Evolutionary conservation across 208 protist species (phyloP), one percentile per base, ranked within the genome.

Genomic region (Trypanosoma lewisi): DNA sequence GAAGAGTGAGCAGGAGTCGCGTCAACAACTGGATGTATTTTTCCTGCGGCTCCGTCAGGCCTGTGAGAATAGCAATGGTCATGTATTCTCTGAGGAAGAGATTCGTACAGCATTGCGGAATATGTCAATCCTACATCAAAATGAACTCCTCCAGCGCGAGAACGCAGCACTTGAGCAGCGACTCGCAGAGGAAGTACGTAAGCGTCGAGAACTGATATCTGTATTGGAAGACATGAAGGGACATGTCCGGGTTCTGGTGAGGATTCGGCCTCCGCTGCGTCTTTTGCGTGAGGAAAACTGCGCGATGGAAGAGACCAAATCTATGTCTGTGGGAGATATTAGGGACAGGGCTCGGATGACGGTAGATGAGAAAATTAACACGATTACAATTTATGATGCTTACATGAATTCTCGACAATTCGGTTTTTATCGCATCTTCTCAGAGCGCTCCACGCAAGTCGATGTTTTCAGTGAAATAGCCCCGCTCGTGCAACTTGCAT

Each of bases 401-500:
- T 9, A 50, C 27, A 48, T 14, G 27, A 48, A 4, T 7, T n/a
- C 51, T 17, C 23, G 31, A 23, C 42, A 55, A 5, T 77, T 73
- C 44, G n/a, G 51, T 9, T 80, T 74, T 63, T 65, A 73, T 39
- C 48, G 52, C 30, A 53, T 71, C 33, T 62, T 71, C 27, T 25
- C 42, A 6, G 60, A 39, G 21, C 19, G 11, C 37, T 58, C 74
- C 7, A 75, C 55, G 28, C 75, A 81, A 42, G n/a, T 30, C 4
- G 64, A 78, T 16, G 64, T 81, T 6, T 81, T 77, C 54, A 67
- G 39, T 14, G 61, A 73, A 51, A 68, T 82, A 23, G 55, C 57
- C 0, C 83, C 83, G 41, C 65, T 92, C 6, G 70, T 85, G 14
- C 67, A 81, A 34, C 49, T 53, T 21, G 73, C 54, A 1, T 49